Conservation (phyloP, 2,329 filamentous ascomycete genomes). For the Ampelomyces quisqualis region DNA sequence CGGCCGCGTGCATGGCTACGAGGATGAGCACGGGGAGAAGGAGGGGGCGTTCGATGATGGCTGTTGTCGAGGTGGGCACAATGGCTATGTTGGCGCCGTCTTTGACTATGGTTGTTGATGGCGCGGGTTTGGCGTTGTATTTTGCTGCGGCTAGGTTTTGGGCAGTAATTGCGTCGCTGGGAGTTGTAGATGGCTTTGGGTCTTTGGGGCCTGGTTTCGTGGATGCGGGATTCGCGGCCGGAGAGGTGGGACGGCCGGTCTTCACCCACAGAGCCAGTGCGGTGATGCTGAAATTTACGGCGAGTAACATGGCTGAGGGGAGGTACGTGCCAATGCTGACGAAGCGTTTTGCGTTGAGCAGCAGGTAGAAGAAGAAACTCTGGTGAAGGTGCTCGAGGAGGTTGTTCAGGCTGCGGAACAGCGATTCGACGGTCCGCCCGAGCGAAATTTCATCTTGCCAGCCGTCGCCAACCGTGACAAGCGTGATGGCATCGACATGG, state of each 20-base stretch:
- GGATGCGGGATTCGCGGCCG: constrained; percentile 27
- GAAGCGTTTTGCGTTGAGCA: constrained; percentile 89
- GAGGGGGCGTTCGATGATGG: constrained; percentile 62
- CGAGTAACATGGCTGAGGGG: constrained; percentile 95
- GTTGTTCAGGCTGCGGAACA: constrained; percentile 93
- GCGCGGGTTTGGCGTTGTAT: neutral
- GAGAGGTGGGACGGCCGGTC: constrained; percentile 59
- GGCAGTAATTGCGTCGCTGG: no score
- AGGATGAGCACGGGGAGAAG: constrained; percentile 75
- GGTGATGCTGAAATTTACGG: constrained; percentile 92
- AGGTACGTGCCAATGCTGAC: constrained; percentile 98
- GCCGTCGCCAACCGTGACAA: constrained; percentile 85
- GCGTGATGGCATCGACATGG: constrained; percentile 91
- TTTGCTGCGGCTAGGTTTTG: no score
- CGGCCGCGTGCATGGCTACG: constrained; percentile 70
- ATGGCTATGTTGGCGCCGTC: constrained; percentile 40
- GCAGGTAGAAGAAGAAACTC: constrained; percentile 98
- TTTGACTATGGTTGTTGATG: constrained; percentile 31
- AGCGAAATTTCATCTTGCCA: constrained; percentile 99
- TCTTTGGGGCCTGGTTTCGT: constrained; percentile 16
- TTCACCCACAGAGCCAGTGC: constrained; percentile 92
- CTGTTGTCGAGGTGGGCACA: constrained; percentile 43
- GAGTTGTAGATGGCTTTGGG: neutral
- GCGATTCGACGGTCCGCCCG: constrained; percentile 82
- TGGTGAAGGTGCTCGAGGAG: constrained; percentile 95